Conservation (phyloP, 2,329 filamentous ascomycete species). For the Blumeria graminis region DNA sequence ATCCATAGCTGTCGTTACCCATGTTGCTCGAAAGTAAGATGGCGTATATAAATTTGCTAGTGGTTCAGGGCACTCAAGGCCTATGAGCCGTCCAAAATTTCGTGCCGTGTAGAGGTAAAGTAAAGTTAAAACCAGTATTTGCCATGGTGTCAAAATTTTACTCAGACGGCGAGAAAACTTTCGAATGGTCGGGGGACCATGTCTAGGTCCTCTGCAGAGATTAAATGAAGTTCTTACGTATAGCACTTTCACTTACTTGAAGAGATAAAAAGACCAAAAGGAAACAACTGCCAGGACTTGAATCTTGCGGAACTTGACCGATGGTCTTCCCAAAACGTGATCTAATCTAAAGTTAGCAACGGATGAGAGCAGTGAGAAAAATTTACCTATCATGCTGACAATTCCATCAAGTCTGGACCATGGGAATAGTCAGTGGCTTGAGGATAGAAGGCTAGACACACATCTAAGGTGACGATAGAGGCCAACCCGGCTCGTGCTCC, state of each 20-base stretch:
- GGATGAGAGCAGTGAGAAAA: too few species aligned
- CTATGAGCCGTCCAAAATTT: conserved; percentile 82
- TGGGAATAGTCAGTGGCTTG: too few species aligned
- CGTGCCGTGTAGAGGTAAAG: conserved; percentile 76
- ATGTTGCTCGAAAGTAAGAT: conserved; percentile 86
- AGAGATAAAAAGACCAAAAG: conserved; percentile 74
- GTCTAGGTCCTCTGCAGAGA: conserved; percentile 43
- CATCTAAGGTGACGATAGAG: too few species aligned
- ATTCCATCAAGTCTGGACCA: too few species aligned
- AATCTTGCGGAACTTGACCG: conserved; percentile 71
- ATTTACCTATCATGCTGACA: too few species aligned
- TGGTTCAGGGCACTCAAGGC: conserved; percentile 78
- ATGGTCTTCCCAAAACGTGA: conserved; percentile 78
- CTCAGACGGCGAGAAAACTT: conserved; percentile 48
- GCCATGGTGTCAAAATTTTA: conserved; percentile 60
- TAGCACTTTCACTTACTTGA: conserved; percentile 27
- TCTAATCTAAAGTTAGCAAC: conserved; percentile 23
- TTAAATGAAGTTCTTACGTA: conserved; percentile 2
- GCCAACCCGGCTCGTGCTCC: too few species aligned
- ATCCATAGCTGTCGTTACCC: conserved; percentile 83
- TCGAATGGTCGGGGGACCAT: conserved; percentile 63
- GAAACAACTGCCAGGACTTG: conserved; percentile 79
- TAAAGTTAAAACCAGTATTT: conserved; percentile 66
- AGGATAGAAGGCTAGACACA: too few species aligned
- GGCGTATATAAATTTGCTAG: conserved; percentile 82